Conservation (phyloP, 106 monocot species). For the Apostasia shenzhenica region DNA sequence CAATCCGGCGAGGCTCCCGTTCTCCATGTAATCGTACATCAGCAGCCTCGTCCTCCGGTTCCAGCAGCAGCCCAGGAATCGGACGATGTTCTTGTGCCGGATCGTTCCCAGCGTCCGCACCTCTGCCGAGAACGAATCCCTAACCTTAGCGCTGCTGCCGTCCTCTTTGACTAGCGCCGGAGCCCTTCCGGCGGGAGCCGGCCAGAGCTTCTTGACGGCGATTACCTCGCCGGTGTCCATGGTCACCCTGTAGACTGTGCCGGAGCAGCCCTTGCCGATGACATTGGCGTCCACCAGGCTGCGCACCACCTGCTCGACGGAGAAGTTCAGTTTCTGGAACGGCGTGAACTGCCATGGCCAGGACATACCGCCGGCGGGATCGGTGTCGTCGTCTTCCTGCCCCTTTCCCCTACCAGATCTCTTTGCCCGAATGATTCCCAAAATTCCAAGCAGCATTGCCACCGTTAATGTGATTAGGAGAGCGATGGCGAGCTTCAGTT, state of each 20-base stretch:
- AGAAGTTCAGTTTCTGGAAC: slow-evolving; percentile 88
- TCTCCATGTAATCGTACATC: slow-evolving; percentile 97
- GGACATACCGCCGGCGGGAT: slow-evolving; percentile 40
- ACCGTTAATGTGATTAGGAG: slow-evolving; percentile 70
- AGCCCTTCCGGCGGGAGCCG: slow-evolving; percentile 7
- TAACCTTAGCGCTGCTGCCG: slow-evolving; percentile 17
- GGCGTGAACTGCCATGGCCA: slow-evolving; percentile 95
- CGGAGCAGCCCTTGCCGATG: slow-evolving; percentile 88
- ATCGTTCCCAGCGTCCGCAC: slow-evolving; percentile 73
- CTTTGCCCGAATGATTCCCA: slow-evolving; percentile 53
- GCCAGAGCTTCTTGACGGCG: slow-evolving; percentile 97
- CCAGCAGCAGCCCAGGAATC: slow-evolving; percentile 90
- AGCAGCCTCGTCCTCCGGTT: slow-evolving; percentile 71
- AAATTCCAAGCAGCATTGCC: slow-evolving; percentile 59
- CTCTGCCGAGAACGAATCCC: slow-evolving; percentile 87
- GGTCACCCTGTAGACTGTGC: slow-evolving; percentile 70
- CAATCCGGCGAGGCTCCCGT: slow-evolving; percentile 75
- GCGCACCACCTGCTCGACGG: slow-evolving; percentile 62
- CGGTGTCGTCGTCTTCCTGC: slow-evolving; percentile 20
- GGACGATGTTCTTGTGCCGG: slow-evolving; percentile 93
- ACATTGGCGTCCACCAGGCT: slow-evolving; percentile 72
- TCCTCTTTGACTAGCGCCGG: slow-evolving; percentile 11
- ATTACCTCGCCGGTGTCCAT: slow-evolving; percentile 71
- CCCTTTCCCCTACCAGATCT: slow-evolving; percentile 27
- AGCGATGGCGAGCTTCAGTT: slow-evolving; percentile 56